Percentiles rank a stretch among this genome's conserved stretches.
phyloP scores from a whole-genome alignment of 169 alveolate species.

The Toxoplasma gondii region DNA sequence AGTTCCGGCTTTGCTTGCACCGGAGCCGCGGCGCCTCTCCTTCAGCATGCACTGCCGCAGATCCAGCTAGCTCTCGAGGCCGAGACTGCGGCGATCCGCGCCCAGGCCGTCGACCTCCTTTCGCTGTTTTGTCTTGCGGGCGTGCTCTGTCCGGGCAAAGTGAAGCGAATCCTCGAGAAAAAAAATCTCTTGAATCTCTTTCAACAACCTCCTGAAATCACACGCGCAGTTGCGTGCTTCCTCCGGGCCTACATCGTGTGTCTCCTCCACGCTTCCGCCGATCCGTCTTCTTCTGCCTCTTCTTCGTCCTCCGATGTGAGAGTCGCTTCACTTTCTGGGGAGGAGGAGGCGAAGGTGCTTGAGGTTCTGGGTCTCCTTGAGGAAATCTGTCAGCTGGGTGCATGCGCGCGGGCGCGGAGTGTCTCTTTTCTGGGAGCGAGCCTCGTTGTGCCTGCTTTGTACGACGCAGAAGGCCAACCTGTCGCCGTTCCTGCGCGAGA shows the following conservation, averaged over 20 bases:
- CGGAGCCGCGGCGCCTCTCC: not conserved
- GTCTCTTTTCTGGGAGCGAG: not conserved
- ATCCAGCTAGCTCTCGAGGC: not conserved
- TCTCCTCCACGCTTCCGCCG: not conserved
- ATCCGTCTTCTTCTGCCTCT: not conserved
- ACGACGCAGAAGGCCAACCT: not conserved
- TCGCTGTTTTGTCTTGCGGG: not conserved
- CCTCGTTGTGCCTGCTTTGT: not conserved
- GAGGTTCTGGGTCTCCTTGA: not conserved
- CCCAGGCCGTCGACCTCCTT: not conserved
- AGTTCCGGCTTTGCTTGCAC: not conserved
- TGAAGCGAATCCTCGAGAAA: not conserved
- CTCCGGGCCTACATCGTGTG: not conserved
- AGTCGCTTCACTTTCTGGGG: not conserved
- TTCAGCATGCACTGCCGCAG: not conserved
- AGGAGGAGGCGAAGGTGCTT: not conserved
- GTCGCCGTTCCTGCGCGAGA: not conserved
- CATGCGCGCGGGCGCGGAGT: not conserved
- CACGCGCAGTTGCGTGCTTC: not conserved
- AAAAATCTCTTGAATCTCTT: not conserved
- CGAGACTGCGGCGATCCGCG: not conserved
- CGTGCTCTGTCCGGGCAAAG: not conserved
- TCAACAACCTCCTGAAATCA: not conserved
- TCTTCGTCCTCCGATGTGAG: not conserved
- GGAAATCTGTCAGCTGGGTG: conserved; percentile 1